These are phyloP conservation scores for Oenanthe sinensis DNA, from an alignment of 129 eudicot genomes.

Conservation along the genomic window DNA sequence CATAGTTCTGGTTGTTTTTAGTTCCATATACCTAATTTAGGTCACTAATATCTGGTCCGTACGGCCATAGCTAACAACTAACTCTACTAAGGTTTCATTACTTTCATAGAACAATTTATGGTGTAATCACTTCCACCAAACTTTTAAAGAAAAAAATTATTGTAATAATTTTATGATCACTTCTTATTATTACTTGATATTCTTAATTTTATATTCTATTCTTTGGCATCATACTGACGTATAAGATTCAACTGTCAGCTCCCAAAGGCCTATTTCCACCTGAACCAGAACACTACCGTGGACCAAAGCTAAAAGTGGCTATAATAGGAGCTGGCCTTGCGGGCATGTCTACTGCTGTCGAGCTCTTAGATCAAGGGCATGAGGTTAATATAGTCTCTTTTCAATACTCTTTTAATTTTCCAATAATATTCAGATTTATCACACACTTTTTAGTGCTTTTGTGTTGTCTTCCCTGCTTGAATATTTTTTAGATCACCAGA, in stretches of 20 bases:
- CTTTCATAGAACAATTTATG: neutral
- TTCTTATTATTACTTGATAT: neutral
- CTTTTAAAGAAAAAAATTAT: neutral
- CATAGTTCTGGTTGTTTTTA: neutral
- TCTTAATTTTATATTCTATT: neutral
- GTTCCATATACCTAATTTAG: neutral
- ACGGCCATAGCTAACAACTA: neutral
- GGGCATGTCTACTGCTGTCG: slow-evolving; percentile 99
- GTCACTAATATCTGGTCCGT: neutral
- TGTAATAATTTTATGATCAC: neutral
- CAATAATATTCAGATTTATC: neutral
- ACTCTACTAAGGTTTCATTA: neutral
- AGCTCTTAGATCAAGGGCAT: slow-evolving; percentile 97
- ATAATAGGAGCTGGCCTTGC: slow-evolving; percentile 99
- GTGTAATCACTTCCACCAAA: neutral
- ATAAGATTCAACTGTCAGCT: slow-evolving; percentile 40
- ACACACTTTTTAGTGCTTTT: neutral
- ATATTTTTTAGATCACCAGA: neutral
- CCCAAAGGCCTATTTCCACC: slow-evolving; percentile 99
- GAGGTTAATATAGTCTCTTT: slow-evolving; percentile 38
- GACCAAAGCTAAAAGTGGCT: slow-evolving; percentile 96
- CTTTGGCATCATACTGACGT: neutral
- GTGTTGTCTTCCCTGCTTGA: neutral
- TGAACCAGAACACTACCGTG: slow-evolving; percentile 85
- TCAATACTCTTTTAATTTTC: slow-evolving; percentile 1